These are phyloP conservation scores for Alloteropsis semialata DNA, from an alignment of 176 grass and related monocot genomes.

Conservation along the genomic window DNA sequence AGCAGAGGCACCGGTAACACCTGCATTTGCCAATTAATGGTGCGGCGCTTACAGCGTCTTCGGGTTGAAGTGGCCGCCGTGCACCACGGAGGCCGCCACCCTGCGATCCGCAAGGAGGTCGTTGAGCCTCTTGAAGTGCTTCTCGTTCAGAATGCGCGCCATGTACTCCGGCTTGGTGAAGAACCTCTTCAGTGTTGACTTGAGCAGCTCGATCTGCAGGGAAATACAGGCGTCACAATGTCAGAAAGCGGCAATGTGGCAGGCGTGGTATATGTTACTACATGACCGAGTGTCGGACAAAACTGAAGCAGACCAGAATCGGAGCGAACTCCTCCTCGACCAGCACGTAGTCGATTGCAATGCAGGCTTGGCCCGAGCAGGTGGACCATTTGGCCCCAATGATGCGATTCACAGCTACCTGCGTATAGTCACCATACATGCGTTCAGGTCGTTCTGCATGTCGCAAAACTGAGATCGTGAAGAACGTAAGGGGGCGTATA, in stretches of 20 bases:
- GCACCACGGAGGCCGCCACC: slow-evolving; percentile 51
- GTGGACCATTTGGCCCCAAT: slow-evolving; percentile 68
- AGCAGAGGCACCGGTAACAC: neutral
- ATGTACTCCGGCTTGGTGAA: slow-evolving; percentile 37
- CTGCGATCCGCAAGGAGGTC: slow-evolving; percentile 49
- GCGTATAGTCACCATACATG: neutral
- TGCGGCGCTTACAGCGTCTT: slow-evolving; percentile 48
- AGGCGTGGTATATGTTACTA: neutral
- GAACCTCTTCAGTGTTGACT: slow-evolving; percentile 53
- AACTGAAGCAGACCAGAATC: slow-evolving; percentile 33
- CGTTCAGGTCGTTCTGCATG: neutral
- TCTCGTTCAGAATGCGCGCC: slow-evolving; percentile 56
- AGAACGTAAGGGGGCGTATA: neutral
- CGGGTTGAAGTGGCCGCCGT: slow-evolving; percentile 50
- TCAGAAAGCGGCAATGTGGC: neutral
- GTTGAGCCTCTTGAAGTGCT: slow-evolving; percentile 52
- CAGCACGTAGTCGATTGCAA: slow-evolving; percentile 77
- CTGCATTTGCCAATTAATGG: neutral
- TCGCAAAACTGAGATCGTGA: neutral
- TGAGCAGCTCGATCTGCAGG: slow-evolving; percentile 67
- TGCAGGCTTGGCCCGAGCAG: slow-evolving; percentile 75
- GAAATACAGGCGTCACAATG: neutral
- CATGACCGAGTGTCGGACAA: neutral
- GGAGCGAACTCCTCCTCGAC: slow-evolving; percentile 72
- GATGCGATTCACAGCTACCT: slow-evolving; percentile 63